Percentiles rank a stretch among this genome's conserved stretches.
Evolutionary conservation across 768 basidiomycete species (phyloP).

Genomic region (Strobilomyces echinocephalus): DNA sequence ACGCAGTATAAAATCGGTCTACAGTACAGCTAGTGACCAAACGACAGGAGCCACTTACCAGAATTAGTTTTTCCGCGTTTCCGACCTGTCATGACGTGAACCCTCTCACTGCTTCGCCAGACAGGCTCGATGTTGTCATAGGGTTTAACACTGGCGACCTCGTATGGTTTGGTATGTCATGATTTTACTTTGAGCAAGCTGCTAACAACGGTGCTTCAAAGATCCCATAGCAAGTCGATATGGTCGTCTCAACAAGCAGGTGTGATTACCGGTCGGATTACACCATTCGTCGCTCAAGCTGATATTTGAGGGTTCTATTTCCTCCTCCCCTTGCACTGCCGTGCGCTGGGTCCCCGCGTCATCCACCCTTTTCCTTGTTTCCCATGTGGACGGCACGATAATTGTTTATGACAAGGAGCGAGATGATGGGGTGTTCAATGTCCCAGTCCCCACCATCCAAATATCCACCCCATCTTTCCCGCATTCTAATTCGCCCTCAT

Average conservation of each 20-base stretch:
- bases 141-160: constrained; percentile 95
- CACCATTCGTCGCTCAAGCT: constrained; percentile 9
- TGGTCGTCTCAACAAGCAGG: constrained; percentile 84
- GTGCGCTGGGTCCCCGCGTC: constrained; percentile 85
- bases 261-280: constrained; percentile 23
- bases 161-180: constrained; percentile 81
- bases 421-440: constrained; percentile 74
- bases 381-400: constrained; percentile 86
- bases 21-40: constrained; percentile 7
- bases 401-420: constrained; percentile 89
- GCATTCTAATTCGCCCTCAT: constrained; percentile 26
- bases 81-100: constrained; percentile 94
- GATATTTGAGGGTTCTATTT: constrained; percentile 60
- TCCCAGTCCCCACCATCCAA: constrained; percentile 45
- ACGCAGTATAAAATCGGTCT: neutral
- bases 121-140: constrained; percentile 82
- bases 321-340: constrained; percentile 79
- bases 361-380: constrained; percentile 75
- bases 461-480: constrained; percentile 26
- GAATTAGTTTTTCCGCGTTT: constrained; percentile 79
- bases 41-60: constrained; percentile 77
- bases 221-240: constrained; percentile 80
- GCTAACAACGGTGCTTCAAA: constrained; percentile 26
- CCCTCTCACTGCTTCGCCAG: constrained; percentile 64
- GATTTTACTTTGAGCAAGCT: neutral